Conservation (phyloP, 306 rosid genomes). For the Prosopis cineraria region DNA sequence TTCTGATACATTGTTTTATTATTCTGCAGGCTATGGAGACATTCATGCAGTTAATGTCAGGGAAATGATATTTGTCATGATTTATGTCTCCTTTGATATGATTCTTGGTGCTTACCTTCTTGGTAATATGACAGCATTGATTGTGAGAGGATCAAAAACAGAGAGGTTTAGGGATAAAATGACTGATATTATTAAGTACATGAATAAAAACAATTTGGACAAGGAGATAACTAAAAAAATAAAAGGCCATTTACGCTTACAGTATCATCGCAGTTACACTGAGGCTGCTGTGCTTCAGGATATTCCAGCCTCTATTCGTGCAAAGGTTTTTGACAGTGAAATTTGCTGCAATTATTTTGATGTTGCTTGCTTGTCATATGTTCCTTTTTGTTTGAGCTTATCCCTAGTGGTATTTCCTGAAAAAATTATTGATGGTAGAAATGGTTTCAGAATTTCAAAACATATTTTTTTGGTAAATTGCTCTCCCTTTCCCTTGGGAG, state of each 20-base stretch:
- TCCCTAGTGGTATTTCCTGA: not conserved
- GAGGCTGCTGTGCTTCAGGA: slow-evolving; percentile 57
- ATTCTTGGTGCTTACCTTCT: slow-evolving; percentile 70
- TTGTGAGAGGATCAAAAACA: slow-evolving; percentile 72
- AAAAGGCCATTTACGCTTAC: slow-evolving; percentile 52
- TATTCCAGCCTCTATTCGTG: slow-evolving; percentile 60
- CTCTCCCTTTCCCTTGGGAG: not conserved
- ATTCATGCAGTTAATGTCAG: slow-evolving; percentile 68
- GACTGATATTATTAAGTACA: slow-evolving; percentile 55
- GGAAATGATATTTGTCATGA: slow-evolving; percentile 77
- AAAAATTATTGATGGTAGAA: not conserved
- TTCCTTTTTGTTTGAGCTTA: not conserved
- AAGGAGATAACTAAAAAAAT: slow-evolving; percentile 38
- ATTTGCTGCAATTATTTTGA: not conserved
- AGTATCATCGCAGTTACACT: slow-evolving; percentile 51
- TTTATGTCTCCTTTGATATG: slow-evolving; percentile 75
- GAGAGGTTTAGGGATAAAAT: slow-evolving; percentile 68
- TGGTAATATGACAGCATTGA: slow-evolving; percentile 68
- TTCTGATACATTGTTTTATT: not conserved
- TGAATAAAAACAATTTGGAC: slow-evolving; percentile 54
- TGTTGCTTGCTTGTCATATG: no score
- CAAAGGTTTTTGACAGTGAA: slow-evolving; percentile 45
- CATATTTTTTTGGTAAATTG: not conserved
- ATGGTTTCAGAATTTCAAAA: not conserved
- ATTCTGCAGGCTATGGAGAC: slow-evolving; percentile 64